Conservation (phyloP, 2,329 filamentous ascomycete species). For the Annulohypoxylon truncatum region DNA sequence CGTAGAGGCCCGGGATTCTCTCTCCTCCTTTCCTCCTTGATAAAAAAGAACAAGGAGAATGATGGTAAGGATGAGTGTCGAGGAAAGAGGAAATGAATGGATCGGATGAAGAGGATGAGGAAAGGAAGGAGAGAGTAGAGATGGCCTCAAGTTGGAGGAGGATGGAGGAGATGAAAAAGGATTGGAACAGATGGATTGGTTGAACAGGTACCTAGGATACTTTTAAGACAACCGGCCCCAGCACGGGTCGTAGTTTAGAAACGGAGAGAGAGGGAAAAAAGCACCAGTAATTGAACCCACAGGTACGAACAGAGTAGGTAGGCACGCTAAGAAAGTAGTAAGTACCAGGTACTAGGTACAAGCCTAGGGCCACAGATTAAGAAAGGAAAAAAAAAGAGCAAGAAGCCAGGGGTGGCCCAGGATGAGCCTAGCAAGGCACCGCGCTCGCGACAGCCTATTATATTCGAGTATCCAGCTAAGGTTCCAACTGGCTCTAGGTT, state of each 20-base stretch:
- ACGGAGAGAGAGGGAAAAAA: slow-evolving; percentile 24
- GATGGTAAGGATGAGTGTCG: slow-evolving; percentile 51
- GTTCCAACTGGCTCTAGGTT: slow-evolving; percentile 21
- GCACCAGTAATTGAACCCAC: slow-evolving; percentile 23
- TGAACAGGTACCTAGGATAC: slow-evolving; percentile 50
- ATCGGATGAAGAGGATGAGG: slow-evolving; percentile 57
- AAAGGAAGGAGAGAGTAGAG: slow-evolving; percentile 52
- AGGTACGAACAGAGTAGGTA: slow-evolving; percentile 11
- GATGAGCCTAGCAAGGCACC: slow-evolving; percentile 40
- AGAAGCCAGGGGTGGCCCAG: slow-evolving; percentile 27
- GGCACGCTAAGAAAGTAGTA: slow-evolving; percentile 1
- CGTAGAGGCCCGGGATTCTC: slow-evolving; percentile 43
- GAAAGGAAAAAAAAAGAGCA: slow-evolving; percentile 1
- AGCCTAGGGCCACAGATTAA: slow-evolving; percentile 24
- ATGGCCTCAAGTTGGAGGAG: slow-evolving; percentile 64
- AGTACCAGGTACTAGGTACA: slow-evolving; percentile 18
- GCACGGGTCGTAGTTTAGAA: slow-evolving; percentile 35
- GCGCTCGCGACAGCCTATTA: slow-evolving; percentile 40
- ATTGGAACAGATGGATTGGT: slow-evolving; percentile 62
- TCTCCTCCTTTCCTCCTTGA: slow-evolving; percentile 52
- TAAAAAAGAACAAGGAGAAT: slow-evolving; percentile 52
- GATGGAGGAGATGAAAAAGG: slow-evolving; percentile 66
- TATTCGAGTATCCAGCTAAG: slow-evolving; percentile 23
- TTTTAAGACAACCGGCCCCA: slow-evolving; percentile 56
- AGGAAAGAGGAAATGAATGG: slow-evolving; percentile 66